A percentile compares a stretch with the other conserved stretches of the same genome.
Evolutionary conservation across 345 rosid species (phyloP).

Genomic region (Salix caprea): DNA sequence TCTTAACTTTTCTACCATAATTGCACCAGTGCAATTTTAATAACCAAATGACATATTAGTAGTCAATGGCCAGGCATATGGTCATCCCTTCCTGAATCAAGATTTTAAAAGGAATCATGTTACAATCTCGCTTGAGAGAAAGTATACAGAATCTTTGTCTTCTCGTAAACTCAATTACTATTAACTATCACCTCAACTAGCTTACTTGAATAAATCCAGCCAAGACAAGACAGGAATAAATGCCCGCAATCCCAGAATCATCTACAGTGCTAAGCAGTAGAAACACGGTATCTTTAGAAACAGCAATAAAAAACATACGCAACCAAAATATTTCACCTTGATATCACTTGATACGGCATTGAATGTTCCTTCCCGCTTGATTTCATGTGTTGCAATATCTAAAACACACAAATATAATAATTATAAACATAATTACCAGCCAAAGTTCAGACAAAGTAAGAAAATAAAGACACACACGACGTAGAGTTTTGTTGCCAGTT

Average conservation of each 20-base stretch:
- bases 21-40: background rate
- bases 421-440: constrained; percentile 9
- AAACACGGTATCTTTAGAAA: background rate
- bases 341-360: constrained; percentile 99
- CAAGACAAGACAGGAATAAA: constrained; percentile 1
- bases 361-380: constrained; percentile 97
- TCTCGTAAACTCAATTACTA: background rate
- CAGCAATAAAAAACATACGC: background rate
- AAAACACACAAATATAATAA: constrained; percentile 5
- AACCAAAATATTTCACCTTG: constrained; percentile 49
- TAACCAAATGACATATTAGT: background rate
- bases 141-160: background rate
- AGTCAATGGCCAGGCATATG: background rate
- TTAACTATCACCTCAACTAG: constrained; percentile 2
- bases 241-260: background rate
- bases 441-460: background rate
- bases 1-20: background rate
- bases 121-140: background rate
- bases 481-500: constrained; percentile 87
- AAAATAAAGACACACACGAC: constrained; percentile 48
- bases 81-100: constrained; percentile 2
- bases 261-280: background rate
- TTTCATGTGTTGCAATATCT: constrained; percentile 98
- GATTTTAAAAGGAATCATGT: background rate
- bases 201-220: background rate